phyloP scores from a whole-genome alignment of 2,329 filamentous ascomycete genomes.

The Diplodia intermedia region DNA sequence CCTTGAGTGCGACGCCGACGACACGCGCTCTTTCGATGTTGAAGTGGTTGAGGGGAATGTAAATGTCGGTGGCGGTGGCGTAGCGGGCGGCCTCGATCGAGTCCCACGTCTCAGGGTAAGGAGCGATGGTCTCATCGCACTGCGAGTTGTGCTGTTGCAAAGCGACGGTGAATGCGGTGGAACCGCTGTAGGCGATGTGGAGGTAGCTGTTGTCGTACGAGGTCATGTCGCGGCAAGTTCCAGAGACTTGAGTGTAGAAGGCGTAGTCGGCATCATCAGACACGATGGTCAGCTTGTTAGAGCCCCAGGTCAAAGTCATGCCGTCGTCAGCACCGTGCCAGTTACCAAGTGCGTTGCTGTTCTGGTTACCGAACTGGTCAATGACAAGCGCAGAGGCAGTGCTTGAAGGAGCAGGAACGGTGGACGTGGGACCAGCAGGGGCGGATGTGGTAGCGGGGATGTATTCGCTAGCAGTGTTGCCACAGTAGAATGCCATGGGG shows the following conservation, averaged over 20 bases:
- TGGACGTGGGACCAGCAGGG: constrained; percentile 54
- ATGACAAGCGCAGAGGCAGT: constrained; percentile 62
- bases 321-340: constrained; percentile 72
- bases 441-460: constrained; percentile 52
- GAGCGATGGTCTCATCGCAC: constrained; percentile 63
- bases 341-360: constrained; percentile 65
- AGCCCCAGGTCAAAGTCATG: constrained; percentile 60
- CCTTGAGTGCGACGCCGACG: constrained; percentile 68
- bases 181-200: constrained; percentile 69
- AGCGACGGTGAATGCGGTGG: constrained; percentile 67
- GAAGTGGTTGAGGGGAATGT: constrained; percentile 72
- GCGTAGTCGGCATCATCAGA: constrained; percentile 67
- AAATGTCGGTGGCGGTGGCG: constrained; percentile 61
- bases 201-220: constrained; percentile 65
- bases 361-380: constrained; percentile 63
- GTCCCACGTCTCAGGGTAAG: constrained; percentile 72
- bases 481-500: constrained; percentile 66
- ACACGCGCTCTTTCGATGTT: constrained; percentile 63
- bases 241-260: constrained; percentile 66
- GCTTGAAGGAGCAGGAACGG: constrained; percentile 59
- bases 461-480: constrained; percentile 58
- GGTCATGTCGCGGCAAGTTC: constrained; percentile 63
- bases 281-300: constrained; percentile 61
- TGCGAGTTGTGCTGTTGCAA: constrained; percentile 70
- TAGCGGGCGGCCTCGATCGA: constrained; percentile 70